Evolutionary conservation across 495 filamentous ascomycete genomes (phyloP).

Genomic region (Sordaria brevicollis): DNA sequence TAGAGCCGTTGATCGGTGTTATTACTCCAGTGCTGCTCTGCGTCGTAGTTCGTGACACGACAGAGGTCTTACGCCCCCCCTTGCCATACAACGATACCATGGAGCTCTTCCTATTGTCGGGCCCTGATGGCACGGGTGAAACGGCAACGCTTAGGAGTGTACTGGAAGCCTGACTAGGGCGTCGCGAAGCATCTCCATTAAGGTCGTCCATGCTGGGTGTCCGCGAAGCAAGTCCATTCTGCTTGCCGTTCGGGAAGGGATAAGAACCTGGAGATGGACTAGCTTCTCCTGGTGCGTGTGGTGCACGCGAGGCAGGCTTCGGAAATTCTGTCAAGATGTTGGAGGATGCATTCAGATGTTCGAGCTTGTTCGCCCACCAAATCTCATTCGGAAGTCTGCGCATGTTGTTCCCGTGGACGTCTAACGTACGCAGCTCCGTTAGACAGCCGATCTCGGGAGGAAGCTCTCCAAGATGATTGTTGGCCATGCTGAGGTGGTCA

Average conservation of each 20-base stretch:
- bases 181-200: slow-evolving; percentile 58
- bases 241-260: slow-evolving; percentile 29
- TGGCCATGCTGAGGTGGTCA: slow-evolving; percentile 86
- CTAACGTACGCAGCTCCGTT: slow-evolving; percentile 70
- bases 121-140: slow-evolving; percentile 50
- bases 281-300: slow-evolving; percentile 44
- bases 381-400: slow-evolving; percentile 79
- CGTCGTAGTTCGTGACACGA: slow-evolving; percentile 55
- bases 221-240: slow-evolving; percentile 35
- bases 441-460: slow-evolving; percentile 81
- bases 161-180: slow-evolving; percentile 76
- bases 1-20: slow-evolving; percentile 41
- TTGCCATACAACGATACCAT: slow-evolving; percentile 68
- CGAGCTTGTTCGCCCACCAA: slow-evolving; percentile 82
- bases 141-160: slow-evolving; percentile 63
- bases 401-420: slow-evolving; percentile 86
- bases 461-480: slow-evolving; percentile 74
- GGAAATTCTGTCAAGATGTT: slow-evolving; percentile 87
- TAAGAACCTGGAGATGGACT: slow-evolving; percentile 5
- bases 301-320: slow-evolving; percentile 58
- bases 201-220: slow-evolving; percentile 73
- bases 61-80: slow-evolving; percentile 70
- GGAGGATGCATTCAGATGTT: slow-evolving; percentile 88
- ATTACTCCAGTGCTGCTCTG: slow-evolving; percentile 34
- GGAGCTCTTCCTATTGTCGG: slow-evolving; percentile 61